These are phyloP conservation scores for Paraphoma chrysanthemicola DNA, from an alignment of 2,329 filamentous ascomycete genomes.

Conservation along the genomic window DNA sequence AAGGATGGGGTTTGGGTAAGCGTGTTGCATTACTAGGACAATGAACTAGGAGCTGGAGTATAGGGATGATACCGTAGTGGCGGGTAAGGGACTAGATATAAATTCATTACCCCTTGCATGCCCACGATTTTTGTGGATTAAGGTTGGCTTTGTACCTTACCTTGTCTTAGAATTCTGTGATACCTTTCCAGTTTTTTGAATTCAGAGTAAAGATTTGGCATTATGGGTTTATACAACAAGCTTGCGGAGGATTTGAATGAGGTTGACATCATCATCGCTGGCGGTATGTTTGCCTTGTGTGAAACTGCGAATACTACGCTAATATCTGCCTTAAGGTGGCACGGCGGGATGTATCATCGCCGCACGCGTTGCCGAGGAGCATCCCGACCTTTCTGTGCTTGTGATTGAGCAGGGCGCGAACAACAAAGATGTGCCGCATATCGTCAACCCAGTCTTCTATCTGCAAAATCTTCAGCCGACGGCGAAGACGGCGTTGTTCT, in stretches of 20 bases:
- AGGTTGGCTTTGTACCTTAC: too few relatives aligned
- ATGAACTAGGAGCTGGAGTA: not conserved
- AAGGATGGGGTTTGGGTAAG: not conserved
- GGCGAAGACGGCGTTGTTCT: constrained; percentile 61
- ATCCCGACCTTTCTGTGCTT: constrained; percentile 58
- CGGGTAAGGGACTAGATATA: not conserved
- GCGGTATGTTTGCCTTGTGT: constrained; percentile 42
- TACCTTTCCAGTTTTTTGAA: too few relatives aligned
- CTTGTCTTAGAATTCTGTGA: too few relatives aligned
- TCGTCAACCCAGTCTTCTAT: constrained; percentile 62
- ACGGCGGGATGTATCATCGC: constrained; percentile 44
- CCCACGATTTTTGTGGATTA: too few relatives aligned
- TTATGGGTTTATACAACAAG: constrained; percentile 42
- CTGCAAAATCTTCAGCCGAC: constrained; percentile 56
- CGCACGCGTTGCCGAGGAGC: constrained; percentile 58
- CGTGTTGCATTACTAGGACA: not conserved
- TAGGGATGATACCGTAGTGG: not conserved
- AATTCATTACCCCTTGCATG: not conserved
- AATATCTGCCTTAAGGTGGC: constrained; percentile 14
- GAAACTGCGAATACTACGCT: too few relatives aligned
- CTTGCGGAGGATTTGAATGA: constrained; percentile 50
- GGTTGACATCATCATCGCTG: constrained; percentile 61
- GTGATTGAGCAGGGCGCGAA: constrained; percentile 63
- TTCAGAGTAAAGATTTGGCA: not conserved
- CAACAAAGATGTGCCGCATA: constrained; percentile 58